phyloP scores from a whole-genome alignment of 371 early-diverging fungal species.

The Mortierella sp. region DNA sequence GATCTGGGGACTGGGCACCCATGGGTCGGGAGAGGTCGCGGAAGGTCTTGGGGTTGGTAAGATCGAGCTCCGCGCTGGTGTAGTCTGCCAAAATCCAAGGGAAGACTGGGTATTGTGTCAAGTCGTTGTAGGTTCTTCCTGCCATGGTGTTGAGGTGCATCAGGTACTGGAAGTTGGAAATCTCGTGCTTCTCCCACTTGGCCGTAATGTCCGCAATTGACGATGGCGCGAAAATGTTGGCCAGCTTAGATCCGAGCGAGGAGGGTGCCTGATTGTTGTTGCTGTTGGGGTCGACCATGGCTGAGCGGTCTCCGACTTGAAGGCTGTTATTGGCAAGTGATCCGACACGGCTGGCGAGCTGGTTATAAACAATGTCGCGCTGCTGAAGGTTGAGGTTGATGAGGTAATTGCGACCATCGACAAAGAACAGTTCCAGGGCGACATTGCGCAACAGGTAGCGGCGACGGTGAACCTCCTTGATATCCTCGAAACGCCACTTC shows the following conservation, averaged over 20 bases:
- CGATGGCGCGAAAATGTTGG: conserved; percentile 75
- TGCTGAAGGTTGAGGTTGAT: conserved; percentile 76
- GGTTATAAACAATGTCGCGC: conserved; percentile 78
- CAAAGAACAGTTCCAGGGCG: conserved; percentile 83
- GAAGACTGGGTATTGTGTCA: conserved; percentile 81
- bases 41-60: conserved; percentile 77
- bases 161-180: conserved; percentile 90
- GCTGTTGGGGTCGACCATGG: conserved; percentile 56
- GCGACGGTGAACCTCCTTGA: conserved; percentile 76
- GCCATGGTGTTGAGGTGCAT: conserved; percentile 91
- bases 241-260: conserved; percentile 58
- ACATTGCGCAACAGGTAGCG: conserved; percentile 68
- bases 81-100: conserved; percentile 85
- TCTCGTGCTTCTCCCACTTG: conserved; percentile 83
- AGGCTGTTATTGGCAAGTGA: conserved; percentile 48
- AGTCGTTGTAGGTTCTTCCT: conserved; percentile 79
- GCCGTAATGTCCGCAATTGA: conserved; percentile 76
- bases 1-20: conserved; percentile 83
- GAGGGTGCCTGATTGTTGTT: conserved; percentile 61
- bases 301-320: conserved; percentile 54
- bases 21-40: conserved; percentile 89
- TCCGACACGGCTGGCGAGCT: conserved; percentile 70
- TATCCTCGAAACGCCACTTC: conserved; percentile 76
- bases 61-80: conserved; percentile 75
- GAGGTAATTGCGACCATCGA: conserved; percentile 81